Conservation (phyloP, 2,329 filamentous ascomycete genomes). For the Bipolaris cookei region DNA sequence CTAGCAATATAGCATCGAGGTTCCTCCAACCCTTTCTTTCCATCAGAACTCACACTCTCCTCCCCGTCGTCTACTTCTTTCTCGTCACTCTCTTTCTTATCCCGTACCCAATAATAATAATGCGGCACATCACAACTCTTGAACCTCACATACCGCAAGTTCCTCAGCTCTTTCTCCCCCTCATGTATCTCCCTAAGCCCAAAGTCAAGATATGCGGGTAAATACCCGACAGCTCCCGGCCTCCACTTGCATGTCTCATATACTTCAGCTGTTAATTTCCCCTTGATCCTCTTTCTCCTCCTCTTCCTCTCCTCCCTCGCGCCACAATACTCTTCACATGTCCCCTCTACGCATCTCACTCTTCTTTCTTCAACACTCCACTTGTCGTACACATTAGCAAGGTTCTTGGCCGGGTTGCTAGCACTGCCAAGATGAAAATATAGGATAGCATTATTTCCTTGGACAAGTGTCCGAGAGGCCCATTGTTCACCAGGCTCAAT, state of each 20-base stretch:
- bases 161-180: slow-evolving; percentile 15
- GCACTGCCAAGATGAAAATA: slow-evolving; percentile 32
- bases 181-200: background rate
- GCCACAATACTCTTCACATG: background rate
- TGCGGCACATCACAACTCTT: slow-evolving; percentile 38
- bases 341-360: slow-evolving; percentile 7
- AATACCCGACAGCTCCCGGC: slow-evolving; percentile 31
- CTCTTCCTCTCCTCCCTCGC: slow-evolving; percentile 12
- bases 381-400: slow-evolving; percentile 28
- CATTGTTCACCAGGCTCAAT: slow-evolving; percentile 37
- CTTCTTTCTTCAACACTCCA: slow-evolving; percentile 20
- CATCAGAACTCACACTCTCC: no score
- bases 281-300: slow-evolving; percentile 21
- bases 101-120: slow-evolving; percentile 42
- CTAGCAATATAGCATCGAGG: no score
- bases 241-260: slow-evolving; percentile 30
- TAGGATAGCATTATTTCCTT: slow-evolving; percentile 38
- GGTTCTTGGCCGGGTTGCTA: slow-evolving; percentile 8
- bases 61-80: background rate
- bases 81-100: slow-evolving; percentile 6
- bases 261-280: slow-evolving; percentile 24
- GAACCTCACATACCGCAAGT: slow-evolving; percentile 40
- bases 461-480: slow-evolving; percentile 35
- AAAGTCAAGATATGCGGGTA: slow-evolving; percentile 37
- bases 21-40: no score